These are phyloP conservation scores for Eucalyptus virginea DNA, from an alignment of 345 rosid genomes.

Conservation along the genomic window DNA sequence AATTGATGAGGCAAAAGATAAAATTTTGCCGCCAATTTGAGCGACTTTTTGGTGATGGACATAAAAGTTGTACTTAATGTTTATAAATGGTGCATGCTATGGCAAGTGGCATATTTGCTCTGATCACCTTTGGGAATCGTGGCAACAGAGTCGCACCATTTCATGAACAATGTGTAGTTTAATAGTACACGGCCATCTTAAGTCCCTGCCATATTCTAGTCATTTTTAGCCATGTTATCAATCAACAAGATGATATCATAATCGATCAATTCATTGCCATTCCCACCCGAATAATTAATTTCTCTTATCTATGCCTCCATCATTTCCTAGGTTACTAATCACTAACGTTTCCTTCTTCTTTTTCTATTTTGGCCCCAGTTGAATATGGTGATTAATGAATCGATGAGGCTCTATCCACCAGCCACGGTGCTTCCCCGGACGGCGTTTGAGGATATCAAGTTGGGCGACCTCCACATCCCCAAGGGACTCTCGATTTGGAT, in stretches of 20 bases:
- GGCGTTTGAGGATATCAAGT: constrained; percentile 79
- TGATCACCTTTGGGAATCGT: neutral
- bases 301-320: neutral
- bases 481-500: constrained; percentile 94
- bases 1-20: neutral
- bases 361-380: constrained; percentile 25
- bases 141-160: neutral
- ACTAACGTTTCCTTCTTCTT: neutral
- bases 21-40: neutral
- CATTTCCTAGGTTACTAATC: neutral
- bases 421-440: constrained; percentile 80
- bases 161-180: neutral
- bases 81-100: neutral
- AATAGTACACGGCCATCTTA: neutral
- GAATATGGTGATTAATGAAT: constrained; percentile 79
- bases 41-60: neutral
- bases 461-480: constrained; percentile 71
- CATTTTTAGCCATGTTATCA: neutral
- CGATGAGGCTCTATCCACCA: constrained; percentile 85
- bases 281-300: too few species aligned
- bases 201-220: neutral
- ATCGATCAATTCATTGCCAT: neutral
- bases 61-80: neutral
- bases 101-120: neutral
- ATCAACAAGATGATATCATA: neutral